Evolutionary conservation across 2,329 filamentous ascomycete species (phyloP), one percentile per base, ranked within the genome.

Genomic region (Colletotrichum sp.): DNA sequence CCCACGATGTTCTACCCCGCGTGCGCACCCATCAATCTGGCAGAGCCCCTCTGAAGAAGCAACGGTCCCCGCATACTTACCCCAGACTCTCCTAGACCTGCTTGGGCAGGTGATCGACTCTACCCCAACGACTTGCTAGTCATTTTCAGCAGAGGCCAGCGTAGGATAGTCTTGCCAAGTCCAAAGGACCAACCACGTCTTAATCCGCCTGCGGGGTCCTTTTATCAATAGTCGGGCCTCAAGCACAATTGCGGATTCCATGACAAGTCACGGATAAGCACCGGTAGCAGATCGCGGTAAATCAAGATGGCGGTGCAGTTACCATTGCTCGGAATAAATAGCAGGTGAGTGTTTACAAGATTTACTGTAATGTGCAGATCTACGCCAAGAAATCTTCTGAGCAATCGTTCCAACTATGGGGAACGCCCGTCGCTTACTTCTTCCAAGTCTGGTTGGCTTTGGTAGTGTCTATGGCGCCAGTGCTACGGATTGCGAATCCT

Each of bases 281-380:
- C 43, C 72, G 69, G 72, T 55, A 72, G 24, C 4, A 34, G 69
- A 38, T 28, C 69, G 43, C 72, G 69, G 72, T 74, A 74, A n/a
- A 16, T 71, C n/a, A 61, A 30, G 10, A 61, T 32, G 58, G 24
- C 43, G 43, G 43, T 52, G 10, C 43, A 52, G 43, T 52, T 52
- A 18, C 43, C 43, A 2, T 52, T 52, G 43, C 43, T 52, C 10
- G 43, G 43, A 13, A 36, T 34, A 7, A 62, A 30, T n/a, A 38
- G 21, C 14, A 18, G 32, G 14, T 28, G 21, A 18, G 48, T 32
- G n/a, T 43, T 24, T 18, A 6, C 43, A 62, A 18, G 14, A 58
- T 13, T 52, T 52, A 21, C 9, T 52, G n/a, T 26, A 24, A 58
- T 58, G 26, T 26, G 26, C 26, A 58, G 55, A 30, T 58, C 14